A percentile compares a stretch with the other conserved stretches of the same genome.
These are phyloP conservation scores for Rhynchospora pubera DNA, from an alignment of 176 grass and related monocot genomes.

Conservation along the genomic window DNA sequence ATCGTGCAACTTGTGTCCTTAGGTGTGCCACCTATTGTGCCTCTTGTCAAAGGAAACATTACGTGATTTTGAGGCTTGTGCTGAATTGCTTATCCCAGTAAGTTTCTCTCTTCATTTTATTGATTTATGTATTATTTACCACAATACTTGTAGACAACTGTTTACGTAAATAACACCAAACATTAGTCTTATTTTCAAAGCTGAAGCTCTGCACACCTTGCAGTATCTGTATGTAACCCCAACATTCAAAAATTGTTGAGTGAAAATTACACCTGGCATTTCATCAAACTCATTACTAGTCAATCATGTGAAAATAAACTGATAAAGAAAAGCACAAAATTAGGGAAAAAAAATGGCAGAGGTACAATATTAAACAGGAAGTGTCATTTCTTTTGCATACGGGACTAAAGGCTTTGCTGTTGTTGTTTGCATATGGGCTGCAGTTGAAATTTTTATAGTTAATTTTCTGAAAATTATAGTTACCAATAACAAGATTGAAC, in stretches of 20 bases:
- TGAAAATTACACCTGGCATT: not conserved
- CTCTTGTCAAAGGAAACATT: slow-evolving; percentile 70
- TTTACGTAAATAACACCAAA: not conserved
- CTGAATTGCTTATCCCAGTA: slow-evolving; percentile 84
- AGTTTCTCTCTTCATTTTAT: not conserved
- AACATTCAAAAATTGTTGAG: not conserved
- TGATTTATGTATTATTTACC: no score
- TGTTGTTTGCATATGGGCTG: not conserved
- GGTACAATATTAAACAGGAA: not conserved
- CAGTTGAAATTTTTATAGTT: not conserved
- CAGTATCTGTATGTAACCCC: slow-evolving; percentile 2
- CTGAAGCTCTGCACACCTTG: not conserved
- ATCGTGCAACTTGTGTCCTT: not conserved
- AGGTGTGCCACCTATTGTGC: slow-evolving; percentile 76
- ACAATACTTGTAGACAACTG: no score
- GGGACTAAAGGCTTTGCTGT: no score
- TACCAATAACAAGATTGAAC: not conserved
- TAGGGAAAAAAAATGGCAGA: not conserved
- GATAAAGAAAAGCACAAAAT: not conserved
- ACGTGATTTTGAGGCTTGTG: slow-evolving; percentile 69
- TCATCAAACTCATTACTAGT: not conserved
- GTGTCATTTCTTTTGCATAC: not conserved
- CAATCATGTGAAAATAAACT: not conserved
- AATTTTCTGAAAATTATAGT: not conserved
- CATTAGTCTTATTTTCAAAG: not conserved